Conservation (phyloP, 2,329 filamentous ascomycete genomes). For the Aureobasidium namibiae region DNA sequence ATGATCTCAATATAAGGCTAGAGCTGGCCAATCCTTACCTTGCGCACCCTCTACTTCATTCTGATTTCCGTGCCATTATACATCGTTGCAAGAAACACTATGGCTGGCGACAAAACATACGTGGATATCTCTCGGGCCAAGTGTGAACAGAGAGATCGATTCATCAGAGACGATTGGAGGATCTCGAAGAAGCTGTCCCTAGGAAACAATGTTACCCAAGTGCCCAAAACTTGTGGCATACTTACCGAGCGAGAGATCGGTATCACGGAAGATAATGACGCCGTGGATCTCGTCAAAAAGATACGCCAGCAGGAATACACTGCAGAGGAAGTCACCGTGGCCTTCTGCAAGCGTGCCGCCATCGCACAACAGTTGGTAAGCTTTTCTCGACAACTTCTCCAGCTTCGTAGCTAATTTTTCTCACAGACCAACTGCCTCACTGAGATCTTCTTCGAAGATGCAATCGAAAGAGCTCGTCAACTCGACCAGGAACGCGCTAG, state of each 20-base stretch:
- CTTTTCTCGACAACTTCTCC: neutral
- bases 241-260: conserved; percentile 40
- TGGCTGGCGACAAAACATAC: conserved; percentile 11
- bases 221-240: conserved; percentile 43
- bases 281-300: conserved; percentile 28
- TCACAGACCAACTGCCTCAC: conserved; percentile 22
- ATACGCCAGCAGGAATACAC: conserved; percentile 25
- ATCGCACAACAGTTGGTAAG: conserved; percentile 24
- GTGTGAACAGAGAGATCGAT: conserved; percentile 14
- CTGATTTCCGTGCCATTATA: neutral
- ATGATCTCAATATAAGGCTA: neutral
- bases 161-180: conserved; percentile 15
- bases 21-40: neutral
- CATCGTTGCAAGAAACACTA: neutral
- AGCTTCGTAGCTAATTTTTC: neutral
- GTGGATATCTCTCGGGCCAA: conserved; percentile 14
- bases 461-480: conserved; percentile 18
- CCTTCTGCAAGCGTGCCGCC: conserved; percentile 33
- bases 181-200: conserved; percentile 2
- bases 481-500: conserved; percentile 20
- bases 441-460: conserved; percentile 37
- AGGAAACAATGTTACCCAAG: conserved; percentile 31
- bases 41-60: neutral
- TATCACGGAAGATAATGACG: conserved; percentile 47
- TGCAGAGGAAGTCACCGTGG: conserved; percentile 22